These are phyloP conservation scores for Phytophthora brassicae DNA, from an alignment of 352 stramenopile species.

Conservation along the genomic window DNA sequence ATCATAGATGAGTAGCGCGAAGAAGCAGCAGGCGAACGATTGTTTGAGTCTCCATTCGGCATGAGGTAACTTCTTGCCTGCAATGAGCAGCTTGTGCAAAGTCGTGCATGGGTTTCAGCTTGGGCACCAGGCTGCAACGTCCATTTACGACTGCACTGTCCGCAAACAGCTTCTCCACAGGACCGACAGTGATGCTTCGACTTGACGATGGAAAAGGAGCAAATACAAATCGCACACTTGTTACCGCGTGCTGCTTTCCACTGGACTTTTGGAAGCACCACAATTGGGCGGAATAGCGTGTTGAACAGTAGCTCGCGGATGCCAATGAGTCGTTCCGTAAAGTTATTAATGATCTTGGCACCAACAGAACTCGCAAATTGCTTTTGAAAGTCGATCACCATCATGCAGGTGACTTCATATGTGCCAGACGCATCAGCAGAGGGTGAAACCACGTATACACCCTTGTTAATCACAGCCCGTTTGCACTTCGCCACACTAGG, in stretches of 20 bases:
- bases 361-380: constrained; percentile 63
- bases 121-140: constrained; percentile 65
- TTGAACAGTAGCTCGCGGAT: constrained; percentile 85
- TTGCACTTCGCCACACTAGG: constrained; percentile 87
- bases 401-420: constrained; percentile 85
- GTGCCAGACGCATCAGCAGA: constrained; percentile 36
- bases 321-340: constrained; percentile 73
- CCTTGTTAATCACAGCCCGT: constrained; percentile 81
- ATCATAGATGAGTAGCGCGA: constrained; percentile 32
- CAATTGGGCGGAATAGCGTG: constrained; percentile 77
- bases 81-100: constrained; percentile 82
- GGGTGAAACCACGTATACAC: constrained; percentile 65
- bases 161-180: constrained; percentile 82
- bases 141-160: constrained; percentile 84
- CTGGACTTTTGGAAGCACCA: constrained; percentile 50
- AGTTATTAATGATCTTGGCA: constrained; percentile 77
- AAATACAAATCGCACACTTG: constrained; percentile 68
- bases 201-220: constrained; percentile 74
- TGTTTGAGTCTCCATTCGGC: constrained; percentile 31
- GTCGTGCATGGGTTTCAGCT: constrained; percentile 62
- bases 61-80: constrained; percentile 65
- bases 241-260: constrained; percentile 66
- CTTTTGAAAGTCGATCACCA: constrained; percentile 86
- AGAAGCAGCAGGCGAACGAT: constrained; percentile 36
- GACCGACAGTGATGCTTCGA: constrained; percentile 78